Percentiles rank a stretch among this genome's conserved stretches.
Conservation (phyloP, 768 basidiomycete species). For the Lactarius trivialis region DNA sequence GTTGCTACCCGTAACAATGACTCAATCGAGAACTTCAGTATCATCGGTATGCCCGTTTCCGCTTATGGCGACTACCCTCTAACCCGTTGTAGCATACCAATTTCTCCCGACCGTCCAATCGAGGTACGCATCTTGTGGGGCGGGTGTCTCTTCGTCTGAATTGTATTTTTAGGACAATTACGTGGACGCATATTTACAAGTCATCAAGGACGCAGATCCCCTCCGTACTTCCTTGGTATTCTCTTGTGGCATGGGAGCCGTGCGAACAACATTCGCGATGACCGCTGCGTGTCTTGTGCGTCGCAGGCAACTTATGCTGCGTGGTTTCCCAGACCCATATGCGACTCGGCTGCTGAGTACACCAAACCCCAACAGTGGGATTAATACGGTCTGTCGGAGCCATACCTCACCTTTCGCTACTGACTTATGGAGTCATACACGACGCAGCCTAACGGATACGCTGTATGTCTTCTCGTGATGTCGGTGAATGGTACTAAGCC, state of each 20-base stretch:
- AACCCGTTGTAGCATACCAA: conserved; percentile 65
- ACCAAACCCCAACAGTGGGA: conserved; percentile 30
- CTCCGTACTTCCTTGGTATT: conserved; percentile 79
- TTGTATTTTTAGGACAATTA: conserved; percentile 69
- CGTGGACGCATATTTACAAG: conserved; percentile 83
- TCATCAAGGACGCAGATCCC: conserved; percentile 77
- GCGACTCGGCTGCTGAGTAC: conserved; percentile 32
- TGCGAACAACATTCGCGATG: conserved; percentile 96
- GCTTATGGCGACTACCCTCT: conserved; percentile 3
- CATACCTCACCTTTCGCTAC: not conserved
- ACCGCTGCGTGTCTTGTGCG: conserved; percentile 84
- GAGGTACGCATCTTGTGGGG: conserved; percentile 46
- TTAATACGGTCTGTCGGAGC: conserved; percentile 41
- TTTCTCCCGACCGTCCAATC: conserved; percentile 85
- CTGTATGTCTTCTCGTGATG: not conserved
- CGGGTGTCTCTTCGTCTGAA: not conserved
- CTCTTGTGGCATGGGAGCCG: conserved; percentile 95
- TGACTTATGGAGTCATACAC: not conserved
- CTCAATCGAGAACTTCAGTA: conserved; percentile 40
- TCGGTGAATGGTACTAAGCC: not conserved
- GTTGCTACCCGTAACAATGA: conserved; percentile 5
- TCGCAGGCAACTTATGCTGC: conserved; percentile 54
- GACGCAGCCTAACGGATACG: conserved; percentile 25
- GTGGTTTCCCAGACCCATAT: conserved; percentile 77
- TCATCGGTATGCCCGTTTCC: conserved; percentile 48